A percentile compares a stretch with the other conserved stretches of the same genome.
These are phyloP conservation scores for Fusarium xylarioides DNA, from an alignment of 2,329 filamentous ascomycete species.

Conservation along the genomic window DNA sequence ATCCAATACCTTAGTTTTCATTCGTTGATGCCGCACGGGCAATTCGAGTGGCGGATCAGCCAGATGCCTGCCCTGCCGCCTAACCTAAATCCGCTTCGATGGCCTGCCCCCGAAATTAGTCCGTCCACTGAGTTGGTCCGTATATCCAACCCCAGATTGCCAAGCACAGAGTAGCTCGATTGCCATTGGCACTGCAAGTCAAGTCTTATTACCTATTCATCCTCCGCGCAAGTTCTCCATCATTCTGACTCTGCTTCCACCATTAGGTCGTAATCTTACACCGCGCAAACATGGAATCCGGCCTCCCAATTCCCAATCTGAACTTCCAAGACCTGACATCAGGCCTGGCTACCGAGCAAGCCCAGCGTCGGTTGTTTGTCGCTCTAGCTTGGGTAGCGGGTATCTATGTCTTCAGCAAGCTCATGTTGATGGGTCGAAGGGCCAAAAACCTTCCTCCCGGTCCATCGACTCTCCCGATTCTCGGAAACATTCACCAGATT, in stretches of 20 bases:
- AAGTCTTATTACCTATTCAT: neutral
- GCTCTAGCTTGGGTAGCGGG: neutral
- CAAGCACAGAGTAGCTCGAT: neutral
- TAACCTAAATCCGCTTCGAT: neutral
- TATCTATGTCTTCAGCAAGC: neutral
- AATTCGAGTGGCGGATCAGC: neutral
- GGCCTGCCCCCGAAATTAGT: neutral
- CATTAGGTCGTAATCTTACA: neutral
- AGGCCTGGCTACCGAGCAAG: neutral
- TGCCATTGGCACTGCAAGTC: neutral
- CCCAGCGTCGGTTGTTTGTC: neutral
- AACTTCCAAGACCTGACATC: neutral
- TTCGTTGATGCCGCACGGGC: neutral
- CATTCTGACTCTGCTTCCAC: neutral
- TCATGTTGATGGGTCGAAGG: neutral
- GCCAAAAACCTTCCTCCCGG: neutral
- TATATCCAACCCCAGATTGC: neutral
- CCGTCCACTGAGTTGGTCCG: neutral
- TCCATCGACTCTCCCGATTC: neutral
- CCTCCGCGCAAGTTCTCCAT: neutral
- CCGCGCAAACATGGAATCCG: neutral
- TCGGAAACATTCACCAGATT: neutral
- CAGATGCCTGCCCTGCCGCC: neutral
- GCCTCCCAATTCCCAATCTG: neutral
- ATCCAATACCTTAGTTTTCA: neutral